These are phyloP conservation scores for Chlorella sp. DNA, from an alignment of 139 green algal species.

Conservation along the genomic window DNA sequence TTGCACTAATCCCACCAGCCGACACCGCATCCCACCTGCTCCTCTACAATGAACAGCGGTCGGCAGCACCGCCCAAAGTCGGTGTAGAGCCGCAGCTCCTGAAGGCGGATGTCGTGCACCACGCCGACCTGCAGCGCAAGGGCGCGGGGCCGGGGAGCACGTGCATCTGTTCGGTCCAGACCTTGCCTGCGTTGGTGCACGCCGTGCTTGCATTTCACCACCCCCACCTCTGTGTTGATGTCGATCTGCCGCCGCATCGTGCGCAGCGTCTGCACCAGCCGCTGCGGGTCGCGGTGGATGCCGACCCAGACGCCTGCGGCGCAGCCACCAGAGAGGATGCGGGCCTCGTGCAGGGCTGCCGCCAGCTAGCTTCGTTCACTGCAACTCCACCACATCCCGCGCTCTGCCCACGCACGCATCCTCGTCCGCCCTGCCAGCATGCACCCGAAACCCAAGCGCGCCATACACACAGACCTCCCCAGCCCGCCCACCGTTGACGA, in stretches of 20 bases:
- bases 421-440: background rate
- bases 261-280: conserved; percentile 78
- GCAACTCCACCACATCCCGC: too few species aligned
- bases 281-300: conserved; percentile 74
- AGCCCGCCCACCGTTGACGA: conserved; percentile 77
- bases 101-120: conserved; percentile 86
- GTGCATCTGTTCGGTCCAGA: too few species aligned
- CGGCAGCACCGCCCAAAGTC: conserved; percentile 85
- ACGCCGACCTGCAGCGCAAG: too few species aligned
- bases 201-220: too few species aligned
- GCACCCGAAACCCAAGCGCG: background rate
- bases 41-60: conserved; percentile 94
- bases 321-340: background rate
- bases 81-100: conserved; percentile 88
- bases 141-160: too few species aligned
- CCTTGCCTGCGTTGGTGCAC: too few species aligned
- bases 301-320: conserved; percentile 81
- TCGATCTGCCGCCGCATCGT: conserved; percentile 73
- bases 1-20: too few species aligned
- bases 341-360: too few species aligned
- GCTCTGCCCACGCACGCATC: background rate
- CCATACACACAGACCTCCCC: background rate
- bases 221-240: conserved; percentile 76
- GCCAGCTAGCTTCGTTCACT: too few species aligned
- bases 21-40: conserved; percentile 42